These are phyloP conservation scores for Evansstolkia leycettana DNA, from an alignment of 495 filamentous ascomycete genomes.

Conservation along the genomic window DNA sequence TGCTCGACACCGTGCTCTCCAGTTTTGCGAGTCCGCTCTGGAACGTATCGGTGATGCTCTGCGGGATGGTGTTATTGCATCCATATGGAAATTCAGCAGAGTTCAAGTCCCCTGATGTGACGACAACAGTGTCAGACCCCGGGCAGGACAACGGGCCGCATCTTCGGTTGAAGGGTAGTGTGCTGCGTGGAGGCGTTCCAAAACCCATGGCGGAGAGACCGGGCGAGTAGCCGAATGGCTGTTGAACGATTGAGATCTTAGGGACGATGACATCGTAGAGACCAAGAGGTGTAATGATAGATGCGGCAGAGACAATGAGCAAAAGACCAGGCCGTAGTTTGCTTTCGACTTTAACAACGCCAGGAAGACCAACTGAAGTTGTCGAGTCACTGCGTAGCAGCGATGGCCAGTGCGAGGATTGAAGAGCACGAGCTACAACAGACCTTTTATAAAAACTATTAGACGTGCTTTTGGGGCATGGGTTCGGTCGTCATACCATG, in stretches of 20 bases:
- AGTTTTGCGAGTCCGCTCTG: slow-evolving; percentile 12
- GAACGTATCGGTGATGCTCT: slow-evolving; percentile 16
- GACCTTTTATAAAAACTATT: slow-evolving; percentile 3
- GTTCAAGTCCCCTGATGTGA: neutral
- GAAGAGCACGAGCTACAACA: slow-evolving; percentile 7
- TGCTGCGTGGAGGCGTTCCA: slow-evolving; percentile 3
- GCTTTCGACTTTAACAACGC: neutral
- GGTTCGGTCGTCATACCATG: neutral
- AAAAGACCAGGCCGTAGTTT: neutral
- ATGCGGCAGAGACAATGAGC: slow-evolving; percentile 6
- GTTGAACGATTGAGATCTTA: neutral
- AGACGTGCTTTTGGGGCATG: neutral
- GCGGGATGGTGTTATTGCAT: slow-evolving; percentile 7
- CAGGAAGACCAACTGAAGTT: slow-evolving; percentile 2
- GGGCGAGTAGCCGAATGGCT: slow-evolving; percentile 7
- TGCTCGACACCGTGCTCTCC: slow-evolving; percentile 18
- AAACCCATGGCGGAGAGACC: slow-evolving; percentile 4
- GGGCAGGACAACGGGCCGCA: neutral
- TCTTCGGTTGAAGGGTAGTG: slow-evolving; percentile 1
- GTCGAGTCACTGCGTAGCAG: slow-evolving; percentile 10
- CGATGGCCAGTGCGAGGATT: slow-evolving; percentile 14
- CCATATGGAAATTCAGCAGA: neutral
- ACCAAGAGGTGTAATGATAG: slow-evolving; percentile 19
- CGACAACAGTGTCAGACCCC: neutral
- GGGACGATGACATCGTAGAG: slow-evolving; percentile 10